Evolutionary conservation across 352 stramenopile species (phyloP), one percentile per base, ranked within the genome.

Genomic region (Phytophthora ramorum): DNA sequence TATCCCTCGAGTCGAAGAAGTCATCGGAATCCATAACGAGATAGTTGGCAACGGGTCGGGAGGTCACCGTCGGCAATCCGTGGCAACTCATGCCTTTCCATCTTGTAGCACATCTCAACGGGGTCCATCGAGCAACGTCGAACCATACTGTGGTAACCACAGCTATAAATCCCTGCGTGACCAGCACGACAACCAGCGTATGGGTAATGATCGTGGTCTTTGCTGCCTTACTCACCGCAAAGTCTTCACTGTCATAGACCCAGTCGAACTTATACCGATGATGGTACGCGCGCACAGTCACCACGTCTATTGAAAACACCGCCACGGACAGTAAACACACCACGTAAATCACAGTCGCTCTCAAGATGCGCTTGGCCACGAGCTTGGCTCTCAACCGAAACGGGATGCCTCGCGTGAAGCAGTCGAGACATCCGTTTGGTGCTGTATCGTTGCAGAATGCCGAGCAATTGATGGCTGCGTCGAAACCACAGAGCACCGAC

Each of bases 361-460:
- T 56, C 8, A 58, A 30, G 2, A 73, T 2, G 1, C 69, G 58
- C 20, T 77, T 77, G 24, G 67, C 34, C n/a, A 77, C 10, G 3
- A 77, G 64, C 32, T 77, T 73, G 9, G 41, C 28, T 19, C 58
- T 38, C 4, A 58, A 63, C 7, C 19, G 5, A 34, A 73, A 58
- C 2, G 63, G 67, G n/a, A 77, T 62, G 0, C 69, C 69, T 7
- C 24, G 54, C 4, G 64, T 71, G 32, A 70, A 77, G 49, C 69
- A 77, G 55, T 77, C 69, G 17, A 66, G 48, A 30, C 58, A 73
- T 9, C 69, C 69, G 19, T 77, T 71, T 0, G 69, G 69, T 1
- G 69, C 64, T 34, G 69, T 74, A 45, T 77, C 69, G 19, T 77
- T 74, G 58, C 69, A 77, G 17, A 35, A 65, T 14, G 45, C 28